Evolutionary conservation across 495 filamentous ascomycete species (phyloP).

Genomic region (Jackrogersella multiformis): DNA sequence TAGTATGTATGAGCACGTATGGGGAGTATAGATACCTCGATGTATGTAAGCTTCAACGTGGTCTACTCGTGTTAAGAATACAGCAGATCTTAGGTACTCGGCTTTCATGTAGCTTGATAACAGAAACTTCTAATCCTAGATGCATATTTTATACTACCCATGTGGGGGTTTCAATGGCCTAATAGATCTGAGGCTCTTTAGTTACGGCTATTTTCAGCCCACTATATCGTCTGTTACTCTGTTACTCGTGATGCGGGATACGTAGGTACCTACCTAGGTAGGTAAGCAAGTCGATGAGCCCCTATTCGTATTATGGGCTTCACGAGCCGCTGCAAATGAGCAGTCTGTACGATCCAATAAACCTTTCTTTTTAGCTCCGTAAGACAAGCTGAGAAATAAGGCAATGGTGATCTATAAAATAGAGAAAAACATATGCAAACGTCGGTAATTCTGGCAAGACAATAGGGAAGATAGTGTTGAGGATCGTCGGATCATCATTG

Average conservation of each 20-base stretch:
- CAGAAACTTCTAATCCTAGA: constrained; percentile 23
- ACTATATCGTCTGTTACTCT: neutral
- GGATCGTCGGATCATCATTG: neutral
- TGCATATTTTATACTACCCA: constrained; percentile 5
- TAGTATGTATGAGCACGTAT: neutral
- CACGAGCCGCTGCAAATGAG: neutral
- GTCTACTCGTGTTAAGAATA: constrained; percentile 6
- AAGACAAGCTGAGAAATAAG: constrained; percentile 26
- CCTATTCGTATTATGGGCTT: neutral
- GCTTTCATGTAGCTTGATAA: constrained; percentile 9
- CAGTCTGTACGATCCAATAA: neutral
- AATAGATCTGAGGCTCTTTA: constrained; percentile 30
- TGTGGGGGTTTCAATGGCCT: constrained; percentile 4
- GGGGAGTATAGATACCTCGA: neutral
- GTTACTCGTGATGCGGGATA: constrained; percentile 2
- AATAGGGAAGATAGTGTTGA: neutral
- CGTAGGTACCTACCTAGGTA: neutral
- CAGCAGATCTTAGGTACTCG: constrained; percentile 1
- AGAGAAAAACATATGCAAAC: constrained; percentile 6
- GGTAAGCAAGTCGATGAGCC: neutral
- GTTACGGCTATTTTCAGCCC: constrained; percentile 8
- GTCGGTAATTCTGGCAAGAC: neutral
- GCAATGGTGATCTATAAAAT: constrained; percentile 18
- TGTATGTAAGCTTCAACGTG: neutral
- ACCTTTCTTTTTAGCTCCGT: neutral